A percentile compares a stretch with the other conserved stretches of the same genome.
Conservation (phyloP, 306 rosid genomes). For the Vigna angularis region DNA sequence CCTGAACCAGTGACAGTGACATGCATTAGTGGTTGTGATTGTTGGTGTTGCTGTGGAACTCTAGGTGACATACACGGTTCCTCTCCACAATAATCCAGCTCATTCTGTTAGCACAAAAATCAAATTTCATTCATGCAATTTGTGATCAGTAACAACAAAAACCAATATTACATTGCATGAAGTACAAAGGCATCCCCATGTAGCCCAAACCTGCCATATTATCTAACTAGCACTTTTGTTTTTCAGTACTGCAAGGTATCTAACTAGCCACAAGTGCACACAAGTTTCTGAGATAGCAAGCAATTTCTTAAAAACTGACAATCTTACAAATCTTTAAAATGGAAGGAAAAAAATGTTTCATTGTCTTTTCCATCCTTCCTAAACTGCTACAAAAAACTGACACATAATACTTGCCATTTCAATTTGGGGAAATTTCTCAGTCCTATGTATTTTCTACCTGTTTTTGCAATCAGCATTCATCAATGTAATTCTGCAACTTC, state of each 20-base stretch:
- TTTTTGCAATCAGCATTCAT: neutral
- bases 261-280: neutral
- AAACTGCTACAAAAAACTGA: slow-evolving; percentile 9
- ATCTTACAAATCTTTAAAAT: slow-evolving; percentile 23
- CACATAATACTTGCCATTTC: neutral
- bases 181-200: slow-evolving; percentile 3
- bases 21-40: slow-evolving; percentile 60
- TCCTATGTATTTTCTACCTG: slow-evolving; percentile 8
- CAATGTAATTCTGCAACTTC: slow-evolving; percentile 6
- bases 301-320: slow-evolving; percentile 12
- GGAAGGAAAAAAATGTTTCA: slow-evolving; percentile 3
- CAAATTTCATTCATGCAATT: slow-evolving; percentile 11
- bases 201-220: slow-evolving; percentile 27
- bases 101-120: slow-evolving; percentile 61
- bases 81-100: slow-evolving; percentile 79
- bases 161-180: neutral
- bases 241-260: neutral
- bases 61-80: slow-evolving; percentile 85
- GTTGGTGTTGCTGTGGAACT: slow-evolving; percentile 64
- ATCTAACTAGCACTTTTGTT: neutral
- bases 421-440: slow-evolving; percentile 8
- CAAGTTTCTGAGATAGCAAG: slow-evolving; percentile 4
- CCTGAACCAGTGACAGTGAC: slow-evolving; percentile 56
- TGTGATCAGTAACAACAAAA: slow-evolving; percentile 23
- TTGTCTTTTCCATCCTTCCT: neutral